These are phyloP conservation scores for Astrothelium macrocarpum DNA, from an alignment of 495 filamentous ascomycete species.

Conservation along the genomic window DNA sequence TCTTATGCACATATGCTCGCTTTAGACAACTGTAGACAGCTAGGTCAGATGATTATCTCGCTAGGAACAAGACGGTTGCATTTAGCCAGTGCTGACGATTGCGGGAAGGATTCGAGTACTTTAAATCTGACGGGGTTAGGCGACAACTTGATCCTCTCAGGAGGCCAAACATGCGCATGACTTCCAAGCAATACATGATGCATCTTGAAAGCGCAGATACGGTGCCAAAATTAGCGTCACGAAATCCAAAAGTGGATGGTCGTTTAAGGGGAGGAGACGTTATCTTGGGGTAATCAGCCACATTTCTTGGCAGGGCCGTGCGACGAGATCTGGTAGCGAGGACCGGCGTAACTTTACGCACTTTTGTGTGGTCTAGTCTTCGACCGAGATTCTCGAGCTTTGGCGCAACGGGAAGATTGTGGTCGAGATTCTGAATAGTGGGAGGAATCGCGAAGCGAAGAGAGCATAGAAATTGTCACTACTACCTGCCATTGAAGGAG, in stretches of 20 bases:
- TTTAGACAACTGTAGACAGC: neutral
- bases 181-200: conserved; percentile 1
- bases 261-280: neutral
- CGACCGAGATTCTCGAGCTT: no score
- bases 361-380: no score
- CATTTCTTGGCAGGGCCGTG: neutral
- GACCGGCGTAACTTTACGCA: no score
- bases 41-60: neutral
- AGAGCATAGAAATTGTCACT: no score
- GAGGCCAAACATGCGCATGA: neutral
- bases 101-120: neutral
- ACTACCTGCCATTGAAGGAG: no score
- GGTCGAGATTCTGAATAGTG: no score
- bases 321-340: no score
- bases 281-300: neutral
- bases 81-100: neutral
- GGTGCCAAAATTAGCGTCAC: conserved; percentile 1
- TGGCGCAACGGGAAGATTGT: no score
- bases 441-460: no score
- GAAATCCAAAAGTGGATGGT: neutral
- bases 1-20: neutral
- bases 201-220: neutral
- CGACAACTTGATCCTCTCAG: neutral
- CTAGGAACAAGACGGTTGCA: neutral
- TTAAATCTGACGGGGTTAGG: neutral